A percentile compares a stretch with the other conserved stretches of the same genome.
These are phyloP conservation scores for Salvia miltiorrhiza DNA, from an alignment of 257 asterid species.

Conservation along the genomic window DNA sequence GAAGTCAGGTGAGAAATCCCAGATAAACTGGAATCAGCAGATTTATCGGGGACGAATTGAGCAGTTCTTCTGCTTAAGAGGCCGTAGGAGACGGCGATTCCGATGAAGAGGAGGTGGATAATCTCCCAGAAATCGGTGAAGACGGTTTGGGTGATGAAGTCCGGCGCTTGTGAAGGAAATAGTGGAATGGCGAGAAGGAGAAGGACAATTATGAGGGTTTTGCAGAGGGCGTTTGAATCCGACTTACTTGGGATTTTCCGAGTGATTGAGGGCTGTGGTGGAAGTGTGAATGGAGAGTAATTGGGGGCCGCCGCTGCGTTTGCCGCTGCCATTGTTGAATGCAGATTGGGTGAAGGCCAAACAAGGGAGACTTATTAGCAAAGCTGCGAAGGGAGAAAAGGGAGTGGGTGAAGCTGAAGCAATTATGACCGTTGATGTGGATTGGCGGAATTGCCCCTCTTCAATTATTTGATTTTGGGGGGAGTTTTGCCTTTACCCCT, in stretches of 20 bases:
- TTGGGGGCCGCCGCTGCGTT: constrained; percentile 31
- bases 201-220: constrained; percentile 39
- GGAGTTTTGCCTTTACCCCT: background rate
- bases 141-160: constrained; percentile 39
- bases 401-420: too few species aligned
- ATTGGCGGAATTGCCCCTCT: constrained; percentile 24
- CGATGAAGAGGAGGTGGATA: constrained; percentile 70
- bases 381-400: constrained; percentile 20
- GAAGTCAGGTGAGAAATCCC: constrained; percentile 53
- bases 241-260: constrained; percentile 45
- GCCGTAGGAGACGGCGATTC: constrained; percentile 76
- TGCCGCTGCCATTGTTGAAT: constrained; percentile 34
- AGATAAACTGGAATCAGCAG: constrained; percentile 32
- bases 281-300: constrained; percentile 31
- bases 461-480: constrained; percentile 12
- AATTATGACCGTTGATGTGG: constrained; percentile 29
- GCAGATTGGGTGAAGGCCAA: constrained; percentile 53
- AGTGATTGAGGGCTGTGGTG: constrained; percentile 22
- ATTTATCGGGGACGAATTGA: constrained; percentile 18
- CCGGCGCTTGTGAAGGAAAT: constrained; percentile 78
- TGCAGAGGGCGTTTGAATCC: constrained; percentile 41
- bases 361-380: constrained; percentile 51
- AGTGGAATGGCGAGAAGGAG: constrained; percentile 56
- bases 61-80: constrained; percentile 53
- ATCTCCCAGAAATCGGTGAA: constrained; percentile 67